Conservation (phyloP, 1,139 yeast species). For the Geotrichum macrosporum region DNA sequence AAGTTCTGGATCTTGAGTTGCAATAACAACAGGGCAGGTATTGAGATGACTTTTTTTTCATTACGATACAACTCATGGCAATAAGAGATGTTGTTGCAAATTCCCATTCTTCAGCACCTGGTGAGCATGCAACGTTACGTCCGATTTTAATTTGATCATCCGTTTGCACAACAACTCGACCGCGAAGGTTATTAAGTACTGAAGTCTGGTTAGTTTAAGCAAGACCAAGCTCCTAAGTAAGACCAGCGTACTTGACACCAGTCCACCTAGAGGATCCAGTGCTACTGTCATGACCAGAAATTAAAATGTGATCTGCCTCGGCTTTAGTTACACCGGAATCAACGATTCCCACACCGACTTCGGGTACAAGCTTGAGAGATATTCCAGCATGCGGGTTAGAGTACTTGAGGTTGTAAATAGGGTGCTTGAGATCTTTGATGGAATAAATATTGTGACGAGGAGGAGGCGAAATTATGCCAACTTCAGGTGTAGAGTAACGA, state of each 20-base stretch:
- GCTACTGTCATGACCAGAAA: conserved; percentile 99
- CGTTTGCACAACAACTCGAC: conserved; percentile 89
- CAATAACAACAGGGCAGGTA: conserved; percentile 97
- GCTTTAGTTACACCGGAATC: conserved; percentile 99
- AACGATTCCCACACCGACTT: conserved; percentile 97
- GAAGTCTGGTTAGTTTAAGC: conserved; percentile 98
- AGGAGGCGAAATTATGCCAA: too few relatives aligned
- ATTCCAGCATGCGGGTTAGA: conserved; percentile 96
- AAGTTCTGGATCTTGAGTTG: conserved; percentile 93
- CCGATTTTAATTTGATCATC: conserved; percentile 98
- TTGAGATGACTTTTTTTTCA: conserved; percentile 90
- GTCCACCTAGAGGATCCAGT: conserved; percentile 99
- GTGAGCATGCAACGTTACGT: conserved; percentile 86
- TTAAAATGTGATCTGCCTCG: conserved; percentile 90
- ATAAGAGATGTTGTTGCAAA: conserved; percentile 95
- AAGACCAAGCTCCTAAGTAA: conserved; percentile 97
- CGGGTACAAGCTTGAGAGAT: conserved; percentile 92
- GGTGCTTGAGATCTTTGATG: conserved; percentile 88
- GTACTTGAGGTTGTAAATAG: conserved; percentile 93
- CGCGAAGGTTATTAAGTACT: conserved; percentile 91
- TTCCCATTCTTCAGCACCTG: conserved; percentile 99
- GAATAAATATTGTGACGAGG: too few relatives aligned
- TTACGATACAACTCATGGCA: conserved; percentile 95
- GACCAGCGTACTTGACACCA: conserved; percentile 92
- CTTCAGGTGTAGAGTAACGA: conserved; percentile 94